These are phyloP conservation scores for Penicillium chermesinum DNA, from an alignment of 495 filamentous ascomycete species.

Conservation along the genomic window DNA sequence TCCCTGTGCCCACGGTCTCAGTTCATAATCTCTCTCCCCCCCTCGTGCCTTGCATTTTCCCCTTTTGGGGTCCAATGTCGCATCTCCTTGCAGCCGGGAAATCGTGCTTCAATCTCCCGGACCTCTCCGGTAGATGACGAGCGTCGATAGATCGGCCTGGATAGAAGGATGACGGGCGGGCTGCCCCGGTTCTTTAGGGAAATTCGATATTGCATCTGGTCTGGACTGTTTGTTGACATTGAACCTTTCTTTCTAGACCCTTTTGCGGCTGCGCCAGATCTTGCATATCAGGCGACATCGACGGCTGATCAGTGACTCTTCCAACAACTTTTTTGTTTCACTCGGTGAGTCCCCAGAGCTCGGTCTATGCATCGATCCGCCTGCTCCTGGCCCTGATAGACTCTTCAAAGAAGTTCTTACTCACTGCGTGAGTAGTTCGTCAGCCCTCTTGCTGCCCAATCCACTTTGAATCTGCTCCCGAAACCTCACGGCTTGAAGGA, in stretches of 20 bases:
- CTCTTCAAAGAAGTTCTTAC: slow-evolving; percentile 21
- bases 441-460: slow-evolving; percentile 16
- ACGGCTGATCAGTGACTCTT: slow-evolving; percentile 23
- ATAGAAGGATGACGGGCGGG: background rate
- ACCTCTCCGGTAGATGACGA: slow-evolving; percentile 33
- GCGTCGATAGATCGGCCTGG: slow-evolving; percentile 8
- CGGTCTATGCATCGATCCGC: slow-evolving; percentile 33
- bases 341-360: slow-evolving; percentile 28
- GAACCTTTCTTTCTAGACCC: slow-evolving; percentile 19
- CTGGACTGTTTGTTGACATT: slow-evolving; percentile 41
- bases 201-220: background rate
- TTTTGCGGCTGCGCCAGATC: slow-evolving; percentile 15
- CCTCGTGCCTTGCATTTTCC: slow-evolving; percentile 42
- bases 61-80: slow-evolving; percentile 26
- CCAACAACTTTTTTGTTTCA: slow-evolving; percentile 22
- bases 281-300: slow-evolving; percentile 35
- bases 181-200: background rate
- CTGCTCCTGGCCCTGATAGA: slow-evolving; percentile 6
- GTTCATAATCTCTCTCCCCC: slow-evolving; percentile 17
- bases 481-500: slow-evolving; percentile 15
- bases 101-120: slow-evolving; percentile 21
- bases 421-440: slow-evolving; percentile 33
- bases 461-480: slow-evolving; percentile 18
- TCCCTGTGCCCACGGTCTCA: slow-evolving; percentile 30
- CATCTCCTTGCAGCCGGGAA: slow-evolving; percentile 36